Evolutionary conservation across 2,329 filamentous ascomycete species (phyloP).

Genomic region (Akanthomyces dipterigenus): DNA sequence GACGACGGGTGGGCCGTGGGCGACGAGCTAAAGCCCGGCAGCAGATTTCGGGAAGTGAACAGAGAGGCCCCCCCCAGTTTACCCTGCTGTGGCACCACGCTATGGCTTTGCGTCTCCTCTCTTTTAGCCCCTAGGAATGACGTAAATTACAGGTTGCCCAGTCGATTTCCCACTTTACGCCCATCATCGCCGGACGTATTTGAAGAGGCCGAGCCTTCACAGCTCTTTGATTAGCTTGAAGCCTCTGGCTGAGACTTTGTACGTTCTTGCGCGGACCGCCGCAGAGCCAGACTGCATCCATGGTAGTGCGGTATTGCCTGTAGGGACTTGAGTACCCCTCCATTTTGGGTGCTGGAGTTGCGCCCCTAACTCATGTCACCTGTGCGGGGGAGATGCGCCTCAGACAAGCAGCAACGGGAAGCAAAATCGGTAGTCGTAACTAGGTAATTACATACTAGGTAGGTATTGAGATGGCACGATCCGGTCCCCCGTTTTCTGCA

Average conservation of each 20-base stretch:
- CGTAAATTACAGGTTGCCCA: not conserved
- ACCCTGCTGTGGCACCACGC: not conserved
- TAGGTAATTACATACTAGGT: too few species aligned
- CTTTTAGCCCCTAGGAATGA: not conserved
- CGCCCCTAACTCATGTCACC: too few species aligned
- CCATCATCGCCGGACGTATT: not conserved
- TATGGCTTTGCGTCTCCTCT: too few species aligned
- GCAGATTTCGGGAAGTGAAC: slow-evolving; percentile 14
- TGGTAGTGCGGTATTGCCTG: too few species aligned
- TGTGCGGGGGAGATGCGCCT: not conserved
- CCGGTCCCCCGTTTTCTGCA: not conserved
- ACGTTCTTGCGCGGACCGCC: not conserved
- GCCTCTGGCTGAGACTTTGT: not conserved
- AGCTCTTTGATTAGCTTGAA: too few species aligned
- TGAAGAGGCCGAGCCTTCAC: too few species aligned
- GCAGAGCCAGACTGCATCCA: not conserved
- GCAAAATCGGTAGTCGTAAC: not conserved
- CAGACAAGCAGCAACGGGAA: not conserved
- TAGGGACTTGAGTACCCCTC: too few species aligned
- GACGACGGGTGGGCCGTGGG: not conserved
- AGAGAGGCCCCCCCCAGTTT: not conserved
- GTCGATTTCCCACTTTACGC: not conserved
- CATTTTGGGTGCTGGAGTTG: too few species aligned
- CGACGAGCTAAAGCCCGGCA: slow-evolving; percentile 12
- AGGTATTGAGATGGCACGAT: not conserved